Evolutionary conservation across 2,329 filamentous ascomycete species (phyloP).

Genomic region (Calonectria hongkongensis): DNA sequence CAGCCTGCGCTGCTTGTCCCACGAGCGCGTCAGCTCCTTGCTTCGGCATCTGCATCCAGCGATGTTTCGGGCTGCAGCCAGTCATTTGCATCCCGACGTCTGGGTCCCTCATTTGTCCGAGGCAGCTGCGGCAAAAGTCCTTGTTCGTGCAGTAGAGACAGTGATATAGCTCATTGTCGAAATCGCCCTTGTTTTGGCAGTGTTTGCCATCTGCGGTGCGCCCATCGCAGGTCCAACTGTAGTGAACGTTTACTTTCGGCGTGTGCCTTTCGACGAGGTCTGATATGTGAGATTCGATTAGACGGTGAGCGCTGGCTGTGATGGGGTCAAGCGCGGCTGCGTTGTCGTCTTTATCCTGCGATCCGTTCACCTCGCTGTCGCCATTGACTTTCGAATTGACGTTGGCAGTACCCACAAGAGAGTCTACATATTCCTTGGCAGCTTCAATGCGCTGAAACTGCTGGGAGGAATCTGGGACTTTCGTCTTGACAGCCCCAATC

Average conservation of each 20-base stretch:
- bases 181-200: background rate
- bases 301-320: no score
- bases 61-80: conserved; percentile 3
- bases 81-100: background rate
- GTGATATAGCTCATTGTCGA: background rate
- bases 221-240: background rate
- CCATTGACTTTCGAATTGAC: no score
- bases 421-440: background rate
- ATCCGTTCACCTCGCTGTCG: no score
- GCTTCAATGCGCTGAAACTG: background rate
- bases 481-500: background rate
- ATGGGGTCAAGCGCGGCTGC: background rate
- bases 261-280: background rate
- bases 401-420: background rate
- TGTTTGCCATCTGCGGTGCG: background rate
- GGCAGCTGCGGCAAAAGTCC: background rate
- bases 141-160: background rate
- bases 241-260: background rate
- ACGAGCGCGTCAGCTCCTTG: background rate
- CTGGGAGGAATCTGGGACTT: background rate
- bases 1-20: background rate
- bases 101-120: background rate
- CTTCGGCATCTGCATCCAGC: background rate
- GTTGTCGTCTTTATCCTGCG: background rate
- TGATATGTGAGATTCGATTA: background rate